Base-by-base conservation (phyloP, 306 rosid genomes). In the Neltuma alba region DNA sequence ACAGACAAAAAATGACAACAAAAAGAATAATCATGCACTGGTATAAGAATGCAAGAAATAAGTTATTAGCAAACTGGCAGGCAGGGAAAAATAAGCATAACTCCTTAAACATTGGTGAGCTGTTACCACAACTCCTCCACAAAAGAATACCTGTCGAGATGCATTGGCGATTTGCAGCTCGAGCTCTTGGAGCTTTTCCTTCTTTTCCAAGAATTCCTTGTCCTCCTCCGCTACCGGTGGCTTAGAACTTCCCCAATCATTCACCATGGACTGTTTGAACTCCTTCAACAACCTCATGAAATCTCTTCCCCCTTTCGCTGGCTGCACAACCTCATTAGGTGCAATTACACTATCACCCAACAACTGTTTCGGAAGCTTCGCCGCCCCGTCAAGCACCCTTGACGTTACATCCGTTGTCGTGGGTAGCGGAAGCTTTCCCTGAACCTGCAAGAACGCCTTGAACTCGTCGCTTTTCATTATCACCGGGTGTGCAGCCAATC, bases 231-330 rank as follows among this genome's bases (percentile, higher is more conserved):
- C 99, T 74, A 86, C 91, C 2, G 72, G 31, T 4, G 99, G 97
- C 86, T 76, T 93, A 0, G 94, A 76, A 41, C 91, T 93, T 36
- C 95, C 98, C 99, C 99, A 96, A 16, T 96, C 99, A 91, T 93
- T 96, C 12, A 92, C 83, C 84, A 96, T 60, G 0, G 98, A 93
- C 84, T 96, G 99, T 90, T 76, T 96, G 86, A 96, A 82, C 88
- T 96, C 99, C 91, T 90, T 93, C 63, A 95, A 95, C 79, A 95
- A 25, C 87, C 99, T 91, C 93, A 95, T 44, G 88, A 93, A 89
- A 71, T 95, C 98, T 81, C 84, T 90, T 9, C 99, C 99, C 1
- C 99, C 99, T 83, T 80, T 95, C 0, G 96, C 98, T 0, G 97
- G 96, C 84, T 93, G 99, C 75, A 87, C 97, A 77, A 89, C 93